Base-by-base conservation (phyloP, 2,329 filamentous ascomycete species). In the Pestalotiopsis sp. region DNA sequence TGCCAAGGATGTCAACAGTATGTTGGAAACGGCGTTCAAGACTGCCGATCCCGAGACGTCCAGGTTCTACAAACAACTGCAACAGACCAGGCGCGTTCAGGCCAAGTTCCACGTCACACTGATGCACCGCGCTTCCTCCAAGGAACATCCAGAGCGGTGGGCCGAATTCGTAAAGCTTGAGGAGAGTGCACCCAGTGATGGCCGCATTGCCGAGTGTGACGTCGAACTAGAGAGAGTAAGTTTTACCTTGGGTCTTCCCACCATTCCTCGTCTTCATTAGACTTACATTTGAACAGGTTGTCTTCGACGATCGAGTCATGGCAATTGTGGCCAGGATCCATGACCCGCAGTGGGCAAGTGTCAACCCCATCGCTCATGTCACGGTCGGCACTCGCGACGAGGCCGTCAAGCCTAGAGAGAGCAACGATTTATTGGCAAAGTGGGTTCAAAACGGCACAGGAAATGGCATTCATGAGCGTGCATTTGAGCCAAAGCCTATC, bases 91-190 rank as follows among this genome's bases (percentile, higher is more conserved):
- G 22, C 92, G 96, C 66, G 81, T 98, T 5, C 95, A 98, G 79
- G 77, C 86, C n/a, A 86, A 90, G 55, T 99, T 98, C 78, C 96
- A 99, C 77, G 93, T 99, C 68, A 99, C 96, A 0, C 86, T 99
- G 52, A 94, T 98, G 78, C 96, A 99, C 79, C 90, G 91, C 60
- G 89, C 91, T 11, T 83, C 82, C 2, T 82, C 88, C 10, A 83
- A 84, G 55, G 81, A 90, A 38, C 80, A 90, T 70, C 86, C 90
- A 0, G 87, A 91, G 9, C 83, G 95, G 66, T 99, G 96, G 96
- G 81, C 91, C 66, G 86, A 85, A 66, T 95, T 98, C 73, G 78
- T 77, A 4, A 81, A 85, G n/a, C 79, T 92, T 11, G 77, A 80
- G 1, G 80, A 79, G 65, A 78, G 76, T 22, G 73, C 76, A 2